Conservation (phyloP, 1,284 basidiomycete genomes). For the Peniophora sp. region DNA sequence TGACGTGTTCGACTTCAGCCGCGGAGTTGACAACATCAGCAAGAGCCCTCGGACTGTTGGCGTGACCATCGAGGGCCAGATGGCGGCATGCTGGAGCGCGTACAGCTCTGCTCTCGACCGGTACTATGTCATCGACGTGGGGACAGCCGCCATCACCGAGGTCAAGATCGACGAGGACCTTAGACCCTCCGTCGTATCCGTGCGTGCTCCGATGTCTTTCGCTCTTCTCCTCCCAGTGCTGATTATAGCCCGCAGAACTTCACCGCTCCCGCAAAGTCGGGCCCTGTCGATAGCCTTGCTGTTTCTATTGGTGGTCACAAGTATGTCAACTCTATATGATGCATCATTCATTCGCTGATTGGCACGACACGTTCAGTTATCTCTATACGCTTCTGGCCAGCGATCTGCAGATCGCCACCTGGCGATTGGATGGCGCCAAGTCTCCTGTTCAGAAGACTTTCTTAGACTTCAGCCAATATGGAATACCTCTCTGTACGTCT, state of each 20-base stretch:
- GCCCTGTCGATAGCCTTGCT: slow-evolving; percentile 32
- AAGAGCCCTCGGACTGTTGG: background rate
- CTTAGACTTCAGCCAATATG: background rate
- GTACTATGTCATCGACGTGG: background rate
- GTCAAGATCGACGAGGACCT: background rate
- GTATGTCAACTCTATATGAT: slow-evolving; percentile 19
- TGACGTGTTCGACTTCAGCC: background rate
- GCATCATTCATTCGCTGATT: background rate
- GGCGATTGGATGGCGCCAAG: background rate
- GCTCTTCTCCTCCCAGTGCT: no score
- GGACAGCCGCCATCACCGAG: background rate
- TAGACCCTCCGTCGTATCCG: background rate
- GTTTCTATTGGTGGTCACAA: slow-evolving; percentile 30
- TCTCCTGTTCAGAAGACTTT: background rate
- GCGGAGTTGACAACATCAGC: background rate
- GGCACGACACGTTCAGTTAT: slow-evolving; percentile 2
- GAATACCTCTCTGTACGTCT: background rate
- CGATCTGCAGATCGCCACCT: background rate
- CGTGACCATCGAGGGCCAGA: background rate
- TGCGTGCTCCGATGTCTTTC: background rate
- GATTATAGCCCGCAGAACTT: slow-evolving; percentile 12
- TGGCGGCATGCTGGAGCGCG: background rate
- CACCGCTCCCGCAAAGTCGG: slow-evolving; percentile 26
- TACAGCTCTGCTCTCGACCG: background rate
- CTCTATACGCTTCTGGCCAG: background rate